A percentile compares a stretch with the other conserved stretches of the same genome.
phyloP scores from a whole-genome alignment of 495 filamentous ascomycete genomes.

The Penicillium bialowiezense region DNA sequence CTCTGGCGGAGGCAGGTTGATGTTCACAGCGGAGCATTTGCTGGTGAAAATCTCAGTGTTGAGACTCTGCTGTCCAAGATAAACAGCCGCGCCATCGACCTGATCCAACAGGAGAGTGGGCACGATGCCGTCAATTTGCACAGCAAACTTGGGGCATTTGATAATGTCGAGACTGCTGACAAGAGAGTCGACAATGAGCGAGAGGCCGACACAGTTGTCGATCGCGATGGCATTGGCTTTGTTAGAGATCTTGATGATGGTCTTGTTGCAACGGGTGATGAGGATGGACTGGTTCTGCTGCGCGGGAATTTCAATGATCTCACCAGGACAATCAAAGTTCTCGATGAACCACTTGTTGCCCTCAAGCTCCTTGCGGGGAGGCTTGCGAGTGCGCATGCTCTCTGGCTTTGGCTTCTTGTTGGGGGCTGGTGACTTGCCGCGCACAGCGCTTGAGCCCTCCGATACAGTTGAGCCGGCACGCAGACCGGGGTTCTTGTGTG shows the following conservation, averaged over 20 bases:
- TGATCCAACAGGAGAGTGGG: conserved; percentile 90
- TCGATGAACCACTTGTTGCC: conserved; percentile 96
- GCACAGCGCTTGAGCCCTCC: conserved; percentile 46
- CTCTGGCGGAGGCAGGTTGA: conserved; percentile 66
- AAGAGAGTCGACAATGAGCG: conserved; percentile 83
- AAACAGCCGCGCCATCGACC: conserved; percentile 85
- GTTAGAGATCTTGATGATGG: conserved; percentile 81
- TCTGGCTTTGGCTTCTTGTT: conserved; percentile 93
- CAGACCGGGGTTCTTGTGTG: conserved; percentile 96
- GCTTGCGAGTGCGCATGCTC: conserved; percentile 90
- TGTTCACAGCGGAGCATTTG: conserved; percentile 80
- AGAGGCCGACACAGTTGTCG: conserved; percentile 82
- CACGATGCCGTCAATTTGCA: conserved; percentile 79
- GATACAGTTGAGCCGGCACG: conserved; percentile 68
- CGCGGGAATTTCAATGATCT: conserved; percentile 73
- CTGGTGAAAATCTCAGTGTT: conserved; percentile 80
- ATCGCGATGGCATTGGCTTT: conserved; percentile 95
- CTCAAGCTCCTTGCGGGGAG: conserved; percentile 85
- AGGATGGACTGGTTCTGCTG: conserved; percentile 84
- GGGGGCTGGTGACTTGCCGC: conserved; percentile 78
- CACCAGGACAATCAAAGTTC: conserved; percentile 78
- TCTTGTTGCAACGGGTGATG: conserved; percentile 84
- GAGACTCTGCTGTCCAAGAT: conserved; percentile 74
- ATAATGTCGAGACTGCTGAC: conserved; percentile 91
- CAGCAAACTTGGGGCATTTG: conserved; percentile 86